phyloP scores from a whole-genome alignment of 768 basidiomycete genomes.

The Rhizopogon rudus region DNA sequence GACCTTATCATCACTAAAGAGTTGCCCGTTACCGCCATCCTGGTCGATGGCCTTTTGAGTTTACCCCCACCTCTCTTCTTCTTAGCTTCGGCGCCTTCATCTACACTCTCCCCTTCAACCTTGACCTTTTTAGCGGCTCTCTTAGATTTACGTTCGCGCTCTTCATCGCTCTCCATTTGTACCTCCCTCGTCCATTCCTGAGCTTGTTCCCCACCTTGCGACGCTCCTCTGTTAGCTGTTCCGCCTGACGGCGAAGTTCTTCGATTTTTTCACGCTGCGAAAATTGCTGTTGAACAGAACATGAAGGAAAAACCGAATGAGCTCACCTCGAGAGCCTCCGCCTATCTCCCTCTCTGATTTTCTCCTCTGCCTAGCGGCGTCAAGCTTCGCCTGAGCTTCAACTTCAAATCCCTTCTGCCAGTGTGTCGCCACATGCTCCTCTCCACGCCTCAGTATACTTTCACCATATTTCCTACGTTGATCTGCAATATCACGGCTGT shows the following conservation, averaged over 20 bases:
- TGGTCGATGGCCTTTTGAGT: too few relatives aligned
- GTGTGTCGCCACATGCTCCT: conserved; percentile 69
- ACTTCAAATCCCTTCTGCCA: conserved; percentile 72
- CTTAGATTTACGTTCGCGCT: conserved; percentile 61
- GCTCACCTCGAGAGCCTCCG: too few relatives aligned
- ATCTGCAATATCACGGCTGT: conserved; percentile 82
- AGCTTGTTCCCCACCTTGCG: conserved; percentile 72
- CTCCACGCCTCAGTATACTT: conserved; percentile 73
- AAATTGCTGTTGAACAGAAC: too few relatives aligned
- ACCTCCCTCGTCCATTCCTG: conserved; percentile 75
- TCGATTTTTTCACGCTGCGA: too few relatives aligned
- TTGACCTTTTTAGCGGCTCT: conserved; percentile 51
- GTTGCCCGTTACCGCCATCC: conserved; percentile 56
- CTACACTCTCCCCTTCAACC: conserved; percentile 47
- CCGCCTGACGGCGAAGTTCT: conserved; percentile 44
- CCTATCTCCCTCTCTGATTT: too few relatives aligned
- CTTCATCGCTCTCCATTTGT: conserved; percentile 80
- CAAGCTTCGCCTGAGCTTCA: conserved; percentile 67
- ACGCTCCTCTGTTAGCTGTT: conserved; percentile 56
- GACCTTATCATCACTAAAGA: conserved; percentile 72
- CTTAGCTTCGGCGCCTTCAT: conserved; percentile 54
- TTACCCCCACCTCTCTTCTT: conserved; percentile 67
- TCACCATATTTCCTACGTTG: conserved; percentile 89
- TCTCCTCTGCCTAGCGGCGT: conserved; percentile 49
- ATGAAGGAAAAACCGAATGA: too few relatives aligned